Base-by-base conservation (phyloP, 805 yeast genomes). In the Wickerhamiella dianesei region DNA sequence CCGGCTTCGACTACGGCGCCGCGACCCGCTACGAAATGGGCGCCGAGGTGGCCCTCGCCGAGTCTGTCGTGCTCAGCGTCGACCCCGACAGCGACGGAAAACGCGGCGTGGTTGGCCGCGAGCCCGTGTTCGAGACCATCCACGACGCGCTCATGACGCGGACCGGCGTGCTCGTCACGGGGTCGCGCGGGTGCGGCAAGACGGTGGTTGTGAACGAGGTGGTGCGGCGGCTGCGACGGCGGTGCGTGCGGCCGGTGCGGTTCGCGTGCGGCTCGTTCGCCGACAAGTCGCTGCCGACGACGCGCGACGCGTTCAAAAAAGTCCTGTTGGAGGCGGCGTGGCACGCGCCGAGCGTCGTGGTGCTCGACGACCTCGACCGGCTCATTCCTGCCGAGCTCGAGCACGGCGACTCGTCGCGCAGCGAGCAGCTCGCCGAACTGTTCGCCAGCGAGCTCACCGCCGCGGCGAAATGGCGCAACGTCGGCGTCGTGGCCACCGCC, bases 101-200 rank as follows among this genome's bases (percentile, higher is more conserved):
- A 4, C 52, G 48, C 37, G 51, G 57, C 1, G 72, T 77, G 3
- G 74, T 82, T 37, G 95, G 92, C 0, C 68, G 79, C 41, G 79
- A 77, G 22, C 55, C 62, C 2, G 56, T 68, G 4, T 53, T 79
- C 9, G 62, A 59, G 0, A 63, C 65, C 3, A 55, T 77, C 9
- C 53, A 63, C 4, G 68, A 67, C 5, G 59, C 71, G 0, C 55
- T 79, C 2, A 56, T 67, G 4, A 61, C 71, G 37, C 73, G 73
- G 4, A 70, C 69, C 44, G 84, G 89, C 1, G 66, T 77, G 0
- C 64, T 86, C 46, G 56, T 88, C 0, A 72, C 77, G 53, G 97
- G 96, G 0, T 64, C 78, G 19, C 67, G 83, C 1, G 96, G 96
- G 0, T 74, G 85, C 50, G 97, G 97, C 0, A 89, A 89, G 59